These are phyloP conservation scores for Ceratobasidium sp. DNA, from an alignment of 1,284 basidiomycete genomes.

Conservation along the genomic window DNA sequence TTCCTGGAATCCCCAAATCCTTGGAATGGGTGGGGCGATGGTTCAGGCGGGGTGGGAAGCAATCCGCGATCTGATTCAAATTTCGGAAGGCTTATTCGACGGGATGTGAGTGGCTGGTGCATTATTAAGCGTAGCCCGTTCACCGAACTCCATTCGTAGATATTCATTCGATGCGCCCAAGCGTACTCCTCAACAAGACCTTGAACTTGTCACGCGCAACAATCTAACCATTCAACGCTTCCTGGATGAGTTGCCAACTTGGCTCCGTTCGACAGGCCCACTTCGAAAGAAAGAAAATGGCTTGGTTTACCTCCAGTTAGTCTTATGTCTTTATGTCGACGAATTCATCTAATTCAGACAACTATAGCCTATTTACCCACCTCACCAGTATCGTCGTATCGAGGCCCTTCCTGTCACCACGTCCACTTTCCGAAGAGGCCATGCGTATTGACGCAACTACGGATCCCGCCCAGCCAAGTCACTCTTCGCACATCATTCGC, in stretches of 20 bases:
- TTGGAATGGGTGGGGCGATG: constrained; percentile 31
- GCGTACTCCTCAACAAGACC: constrained; percentile 25
- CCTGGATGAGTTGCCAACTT: constrained; percentile 39
- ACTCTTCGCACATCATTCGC: constrained; percentile 33
- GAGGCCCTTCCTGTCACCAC: constrained; percentile 30
- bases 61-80: constrained; percentile 29
- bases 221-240: constrained; percentile 38
- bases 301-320: constrained; percentile 41
- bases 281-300: constrained; percentile 41
- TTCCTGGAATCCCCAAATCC: constrained; percentile 20
- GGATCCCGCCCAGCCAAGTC: constrained; percentile 8
- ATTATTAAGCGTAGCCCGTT: not conserved
- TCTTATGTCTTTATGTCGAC: not conserved
- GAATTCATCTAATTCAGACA: not conserved
- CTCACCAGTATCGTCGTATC: constrained; percentile 34
- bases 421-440: constrained; percentile 17
- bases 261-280: constrained; percentile 35
- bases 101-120: constrained; percentile 16
- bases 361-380: constrained; percentile 27
- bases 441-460: constrained; percentile 7
- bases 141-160: not conserved
- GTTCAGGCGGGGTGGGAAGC: constrained; percentile 43
- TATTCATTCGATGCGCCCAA: constrained; percentile 38
- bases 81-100: constrained; percentile 31
- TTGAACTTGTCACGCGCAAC: constrained; percentile 39